Percentiles rank a stretch among this genome's conserved stretches.
phyloP scores from a whole-genome alignment of 257 asterid species.

The Paulownia fortunei region DNA sequence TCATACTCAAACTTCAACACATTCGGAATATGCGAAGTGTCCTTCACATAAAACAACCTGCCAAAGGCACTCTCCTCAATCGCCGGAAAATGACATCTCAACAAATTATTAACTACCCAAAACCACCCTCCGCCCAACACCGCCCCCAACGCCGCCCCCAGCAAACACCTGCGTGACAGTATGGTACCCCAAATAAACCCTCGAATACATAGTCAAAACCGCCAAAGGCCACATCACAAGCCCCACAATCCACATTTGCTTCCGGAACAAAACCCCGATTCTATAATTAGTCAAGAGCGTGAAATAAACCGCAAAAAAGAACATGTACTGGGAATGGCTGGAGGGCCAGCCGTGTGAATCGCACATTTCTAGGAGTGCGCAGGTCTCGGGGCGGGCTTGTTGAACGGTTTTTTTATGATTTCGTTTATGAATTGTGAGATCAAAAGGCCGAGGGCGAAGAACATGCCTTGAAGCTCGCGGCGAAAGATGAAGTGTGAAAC shows the following conservation, averaged over 20 bases:
- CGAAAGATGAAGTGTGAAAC: conserved; percentile 84
- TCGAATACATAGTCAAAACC: conserved; percentile 69
- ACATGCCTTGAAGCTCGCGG: conserved; percentile 82
- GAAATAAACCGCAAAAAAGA: conserved; percentile 75
- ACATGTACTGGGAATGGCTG: conserved; percentile 88
- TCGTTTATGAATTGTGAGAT: conserved; percentile 80
- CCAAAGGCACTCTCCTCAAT: conserved; percentile 73
- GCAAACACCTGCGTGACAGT: conserved; percentile 84
- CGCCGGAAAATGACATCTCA: conserved; percentile 53
- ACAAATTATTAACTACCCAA: conserved; percentile 66
- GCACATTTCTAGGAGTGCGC: conserved; percentile 78
- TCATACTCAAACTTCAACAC: too few species aligned
- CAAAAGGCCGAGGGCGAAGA: conserved; percentile 76
- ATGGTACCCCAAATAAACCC: too few species aligned
- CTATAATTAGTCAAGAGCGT: conserved; percentile 58
- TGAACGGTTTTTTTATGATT: conserved; percentile 62
- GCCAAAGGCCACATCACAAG: conserved; percentile 80
- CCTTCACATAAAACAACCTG: too few species aligned
- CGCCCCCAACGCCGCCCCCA: conserved; percentile 69
- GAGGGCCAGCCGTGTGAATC: conserved; percentile 99
- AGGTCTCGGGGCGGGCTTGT: conserved; percentile 87
- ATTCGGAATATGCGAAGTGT: too few species aligned
- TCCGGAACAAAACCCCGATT: conserved; percentile 59
- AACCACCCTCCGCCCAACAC: conserved; percentile 84
- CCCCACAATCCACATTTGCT: conserved; percentile 57